A percentile compares a stretch with the other conserved stretches of the same genome.
Evolutionary conservation across 805 yeast species (phyloP).

Genomic region (Suhomyces xylopsoci): DNA sequence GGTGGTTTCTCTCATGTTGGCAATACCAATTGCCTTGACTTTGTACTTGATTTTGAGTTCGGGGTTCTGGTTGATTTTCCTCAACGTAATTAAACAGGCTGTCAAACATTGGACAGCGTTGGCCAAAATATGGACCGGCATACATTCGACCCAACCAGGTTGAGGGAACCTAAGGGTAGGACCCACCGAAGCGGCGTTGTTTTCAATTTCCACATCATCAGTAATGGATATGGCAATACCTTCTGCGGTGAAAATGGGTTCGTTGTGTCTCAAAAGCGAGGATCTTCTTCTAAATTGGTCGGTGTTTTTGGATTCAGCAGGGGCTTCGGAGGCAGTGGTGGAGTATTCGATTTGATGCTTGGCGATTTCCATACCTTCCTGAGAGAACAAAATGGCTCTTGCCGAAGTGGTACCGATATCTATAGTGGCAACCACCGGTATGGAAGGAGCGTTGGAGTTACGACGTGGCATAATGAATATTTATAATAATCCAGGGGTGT

Average conservation of each 20-base stretch:
- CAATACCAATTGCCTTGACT: constrained; percentile 77
- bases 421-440: constrained; percentile 60
- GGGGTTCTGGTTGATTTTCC: constrained; percentile 53
- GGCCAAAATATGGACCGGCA: constrained; percentile 77
- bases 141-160: constrained; percentile 94
- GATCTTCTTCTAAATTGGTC: constrained; percentile 46
- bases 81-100: constrained; percentile 56
- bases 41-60: constrained; percentile 52
- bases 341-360: constrained; percentile 88
- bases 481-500: background rate
- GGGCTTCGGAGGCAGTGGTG: constrained; percentile 62
- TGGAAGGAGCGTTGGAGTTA: constrained; percentile 37
- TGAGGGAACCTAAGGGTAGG: constrained; percentile 76
- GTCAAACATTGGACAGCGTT: constrained; percentile 79
- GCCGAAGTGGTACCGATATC: constrained; percentile 94
- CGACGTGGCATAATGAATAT: constrained; percentile 38
- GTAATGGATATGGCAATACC: constrained; percentile 66
- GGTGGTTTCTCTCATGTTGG: constrained; percentile 95
- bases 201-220: constrained; percentile 62
- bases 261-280: constrained; percentile 43
- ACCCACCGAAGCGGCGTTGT: constrained; percentile 46
- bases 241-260: constrained; percentile 67
- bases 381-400: constrained; percentile 76
- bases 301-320: constrained; percentile 38
- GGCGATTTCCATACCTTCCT: constrained; percentile 73